Conservation (phyloP, 805 yeast species). For the Candida montana region DNA sequence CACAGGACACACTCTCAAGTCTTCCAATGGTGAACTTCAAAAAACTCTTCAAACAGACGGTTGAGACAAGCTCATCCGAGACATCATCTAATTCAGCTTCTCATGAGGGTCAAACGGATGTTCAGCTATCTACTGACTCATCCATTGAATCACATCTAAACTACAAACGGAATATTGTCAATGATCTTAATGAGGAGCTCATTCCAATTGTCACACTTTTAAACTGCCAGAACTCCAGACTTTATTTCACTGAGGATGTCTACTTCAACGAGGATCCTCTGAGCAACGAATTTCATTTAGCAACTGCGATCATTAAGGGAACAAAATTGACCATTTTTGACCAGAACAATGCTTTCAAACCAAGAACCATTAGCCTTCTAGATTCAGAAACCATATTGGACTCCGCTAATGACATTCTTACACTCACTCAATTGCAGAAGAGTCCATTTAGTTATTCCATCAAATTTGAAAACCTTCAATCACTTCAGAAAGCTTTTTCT, state of each 20-base stretch:
- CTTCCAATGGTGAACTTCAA: not conserved
- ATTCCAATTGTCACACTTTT: conserved; percentile 67
- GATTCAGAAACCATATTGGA: conserved; percentile 7
- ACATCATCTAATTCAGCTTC: not conserved
- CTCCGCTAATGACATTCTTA: not conserved
- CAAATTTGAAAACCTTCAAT: conserved; percentile 12
- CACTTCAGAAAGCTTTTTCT: conserved; percentile 35
- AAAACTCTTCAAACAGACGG: not conserved
- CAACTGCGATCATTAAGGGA: conserved; percentile 36
- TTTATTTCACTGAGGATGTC: conserved; percentile 46
- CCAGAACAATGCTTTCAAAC: conserved; percentile 27
- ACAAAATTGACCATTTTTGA: conserved; percentile 44
- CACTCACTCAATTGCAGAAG: conserved; percentile 1
- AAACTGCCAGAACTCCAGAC: conserved; percentile 62
- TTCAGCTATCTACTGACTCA: not conserved
- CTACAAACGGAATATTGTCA: conserved; percentile 7
- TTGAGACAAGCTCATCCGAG: not conserved
- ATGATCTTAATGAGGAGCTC: conserved; percentile 45
- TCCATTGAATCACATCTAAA: not conserved
- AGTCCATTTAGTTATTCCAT: conserved; percentile 17
- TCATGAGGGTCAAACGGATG: not conserved
- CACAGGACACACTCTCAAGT: not conserved
- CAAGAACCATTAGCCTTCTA: conserved; percentile 27
- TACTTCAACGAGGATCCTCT: conserved; percentile 27
- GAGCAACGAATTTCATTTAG: not conserved